Percentiles rank a stretch among this genome's conserved stretches.
Evolutionary conservation across 2,329 filamentous ascomycete genomes (phyloP).

Genomic region (Tolypocladium ovalisporum): DNA sequence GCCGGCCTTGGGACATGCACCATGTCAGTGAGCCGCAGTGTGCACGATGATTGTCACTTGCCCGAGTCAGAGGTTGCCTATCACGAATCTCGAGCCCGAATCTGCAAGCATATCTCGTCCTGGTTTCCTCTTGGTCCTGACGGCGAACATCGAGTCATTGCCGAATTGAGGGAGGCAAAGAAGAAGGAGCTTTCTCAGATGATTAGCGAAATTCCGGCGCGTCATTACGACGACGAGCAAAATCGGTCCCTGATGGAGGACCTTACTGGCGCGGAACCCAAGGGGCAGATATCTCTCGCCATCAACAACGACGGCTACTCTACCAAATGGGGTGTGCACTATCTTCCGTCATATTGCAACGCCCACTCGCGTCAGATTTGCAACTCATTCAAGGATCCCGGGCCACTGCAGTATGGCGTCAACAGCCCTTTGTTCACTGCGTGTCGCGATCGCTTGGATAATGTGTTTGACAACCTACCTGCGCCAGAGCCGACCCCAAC

Average conservation of each 20-base stretch:
- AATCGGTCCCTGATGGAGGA: constrained; percentile 40
- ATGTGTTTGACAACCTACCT: constrained; percentile 35
- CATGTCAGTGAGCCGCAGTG: constrained; percentile 4
- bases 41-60: constrained; percentile 13
- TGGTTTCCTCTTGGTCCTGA: constrained; percentile 24
- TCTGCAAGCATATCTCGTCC: constrained; percentile 38
- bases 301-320: constrained; percentile 28
- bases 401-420: constrained; percentile 41
- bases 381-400: constrained; percentile 52
- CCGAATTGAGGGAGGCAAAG: constrained; percentile 12
- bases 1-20: background rate
- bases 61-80: constrained; percentile 30
- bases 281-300: constrained; percentile 40
- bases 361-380: constrained; percentile 47
- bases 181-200: constrained; percentile 17
- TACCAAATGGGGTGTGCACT: constrained; percentile 44
- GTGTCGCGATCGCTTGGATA: constrained; percentile 38
- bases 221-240: constrained; percentile 20
- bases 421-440: constrained; percentile 38
- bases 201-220: constrained; percentile 22
- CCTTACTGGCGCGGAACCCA: constrained; percentile 27
- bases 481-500: constrained; percentile 28
- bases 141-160: constrained; percentile 4
- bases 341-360: constrained; percentile 43
- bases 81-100: constrained; percentile 37